Conservation (phyloP, 225 moss, liverwort and hornwort species). For the Neckera pumila region DNA sequence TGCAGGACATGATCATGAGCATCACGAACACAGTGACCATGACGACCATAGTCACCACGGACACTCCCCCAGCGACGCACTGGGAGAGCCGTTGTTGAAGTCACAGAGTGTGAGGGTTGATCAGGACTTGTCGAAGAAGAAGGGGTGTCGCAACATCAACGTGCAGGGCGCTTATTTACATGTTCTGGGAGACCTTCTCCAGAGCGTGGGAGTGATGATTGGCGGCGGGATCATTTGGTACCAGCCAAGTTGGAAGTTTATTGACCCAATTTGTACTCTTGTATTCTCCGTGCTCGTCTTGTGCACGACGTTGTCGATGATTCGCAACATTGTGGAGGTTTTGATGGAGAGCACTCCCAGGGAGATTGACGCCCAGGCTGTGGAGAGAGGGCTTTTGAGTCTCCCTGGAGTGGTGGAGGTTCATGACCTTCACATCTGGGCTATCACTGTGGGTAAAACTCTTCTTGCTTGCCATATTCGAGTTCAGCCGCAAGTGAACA, state of each 20-base stretch:
- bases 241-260: constrained; percentile 56
- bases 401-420: constrained; percentile 76
- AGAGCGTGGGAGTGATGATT: constrained; percentile 89
- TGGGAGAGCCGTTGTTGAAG: constrained; percentile 27
- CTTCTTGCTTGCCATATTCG: constrained; percentile 85
- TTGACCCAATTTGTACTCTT: constrained; percentile 80
- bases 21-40: constrained; percentile 9
- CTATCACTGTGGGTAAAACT: constrained; percentile 84
- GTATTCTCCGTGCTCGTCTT: constrained; percentile 72
- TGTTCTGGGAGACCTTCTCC: constrained; percentile 79
- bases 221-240: constrained; percentile 88
- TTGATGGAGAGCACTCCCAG: constrained; percentile 97
- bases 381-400: constrained; percentile 53
- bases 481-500: constrained; percentile 53
- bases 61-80: background rate
- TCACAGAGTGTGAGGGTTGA: constrained; percentile 1
- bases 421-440: constrained; percentile 98
- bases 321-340: constrained; percentile 69
- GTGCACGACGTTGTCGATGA: constrained; percentile 71
- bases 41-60: background rate
- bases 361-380: constrained; percentile 65
- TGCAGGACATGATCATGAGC: constrained; percentile 11
- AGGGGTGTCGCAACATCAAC: constrained; percentile 46
- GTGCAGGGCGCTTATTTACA: constrained; percentile 87
- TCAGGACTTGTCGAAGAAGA: constrained; percentile 16